Evolutionary conservation across 2,329 filamentous ascomycete species (phyloP).

Genomic region (Chaetoscypha palmicola): DNA sequence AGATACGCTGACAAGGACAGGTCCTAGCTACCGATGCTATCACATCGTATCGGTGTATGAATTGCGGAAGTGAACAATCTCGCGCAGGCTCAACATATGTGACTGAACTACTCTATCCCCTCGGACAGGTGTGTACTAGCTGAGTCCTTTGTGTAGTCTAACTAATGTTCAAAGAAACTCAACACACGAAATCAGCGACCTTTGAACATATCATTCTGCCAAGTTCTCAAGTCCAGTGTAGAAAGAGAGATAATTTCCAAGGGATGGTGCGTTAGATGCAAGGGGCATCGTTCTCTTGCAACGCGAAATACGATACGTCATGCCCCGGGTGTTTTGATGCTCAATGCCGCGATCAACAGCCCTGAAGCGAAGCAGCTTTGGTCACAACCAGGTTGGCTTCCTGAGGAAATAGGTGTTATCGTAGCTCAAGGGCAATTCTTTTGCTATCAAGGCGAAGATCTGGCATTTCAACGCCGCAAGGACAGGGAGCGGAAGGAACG

Average conservation of each 20-base stretch:
- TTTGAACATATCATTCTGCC: constrained; percentile 66
- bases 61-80: constrained; percentile 80
- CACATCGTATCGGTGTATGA: constrained; percentile 73
- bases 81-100: constrained; percentile 72
- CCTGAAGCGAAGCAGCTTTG: constrained; percentile 74
- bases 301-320: constrained; percentile 78
- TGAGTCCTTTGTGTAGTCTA: not conserved
- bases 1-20: constrained; percentile 31
- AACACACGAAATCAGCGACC: constrained; percentile 43
- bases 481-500: constrained; percentile 61
- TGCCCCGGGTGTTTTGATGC: constrained; percentile 77
- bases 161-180: constrained; percentile 36
- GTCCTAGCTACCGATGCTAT: constrained; percentile 64
- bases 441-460: constrained; percentile 88
- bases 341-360: constrained; percentile 72
- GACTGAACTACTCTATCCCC: constrained; percentile 79
- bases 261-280: constrained; percentile 89
- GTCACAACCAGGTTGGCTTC: constrained; percentile 85
- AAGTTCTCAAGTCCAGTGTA: constrained; percentile 85
- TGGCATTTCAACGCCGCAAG: constrained; percentile 59
- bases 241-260: constrained; percentile 83
- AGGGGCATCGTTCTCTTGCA: constrained; percentile 80
- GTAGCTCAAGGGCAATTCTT: constrained; percentile 87
- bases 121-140: constrained; percentile 26
- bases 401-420: constrained; percentile 88